Conservation (phyloP, 805 yeast genomes). For the Komagataella populi region DNA sequence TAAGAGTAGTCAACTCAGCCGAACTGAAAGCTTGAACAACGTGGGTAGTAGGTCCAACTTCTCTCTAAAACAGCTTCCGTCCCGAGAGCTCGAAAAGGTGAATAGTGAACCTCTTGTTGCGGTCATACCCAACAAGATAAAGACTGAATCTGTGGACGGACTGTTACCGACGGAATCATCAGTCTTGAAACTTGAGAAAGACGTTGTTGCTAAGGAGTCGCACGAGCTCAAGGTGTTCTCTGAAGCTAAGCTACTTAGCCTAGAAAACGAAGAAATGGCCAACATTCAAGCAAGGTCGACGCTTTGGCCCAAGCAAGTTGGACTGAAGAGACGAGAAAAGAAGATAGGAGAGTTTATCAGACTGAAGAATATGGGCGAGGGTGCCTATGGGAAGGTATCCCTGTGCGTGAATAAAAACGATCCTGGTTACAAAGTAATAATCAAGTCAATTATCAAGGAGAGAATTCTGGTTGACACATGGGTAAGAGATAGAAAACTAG, state of each 20-base stretch:
- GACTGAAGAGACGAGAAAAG: constrained; percentile 57
- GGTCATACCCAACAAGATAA: not conserved
- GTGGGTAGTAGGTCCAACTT: not conserved
- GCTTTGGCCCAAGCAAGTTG: constrained; percentile 44
- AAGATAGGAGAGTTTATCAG: constrained; percentile 58
- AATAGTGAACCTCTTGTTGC: not conserved
- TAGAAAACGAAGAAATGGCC: constrained; percentile 31
- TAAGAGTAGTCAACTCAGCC: not conserved
- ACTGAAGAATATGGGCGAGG: constrained; percentile 79
- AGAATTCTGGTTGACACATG: constrained; percentile 92
- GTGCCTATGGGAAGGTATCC: constrained; percentile 93
- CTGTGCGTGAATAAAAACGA: constrained; percentile 58
- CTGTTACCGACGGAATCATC: not conserved
- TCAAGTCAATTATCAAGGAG: constrained; percentile 85
- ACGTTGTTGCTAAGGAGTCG: not conserved
- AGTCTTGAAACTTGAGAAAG: not conserved
- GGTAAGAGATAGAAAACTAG: constrained; percentile 85
- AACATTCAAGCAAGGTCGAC: constrained; percentile 21
- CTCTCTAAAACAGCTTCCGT: not conserved
- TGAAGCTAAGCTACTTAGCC: constrained; percentile 15
- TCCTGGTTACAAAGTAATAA: constrained; percentile 51
- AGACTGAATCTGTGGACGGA: not conserved
- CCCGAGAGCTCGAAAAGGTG: not conserved
- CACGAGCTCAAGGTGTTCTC: constrained; percentile 1
- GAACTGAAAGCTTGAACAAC: not conserved